phyloP scores from a whole-genome alignment of 345 rosid species.

The Gossypium australe region DNA sequence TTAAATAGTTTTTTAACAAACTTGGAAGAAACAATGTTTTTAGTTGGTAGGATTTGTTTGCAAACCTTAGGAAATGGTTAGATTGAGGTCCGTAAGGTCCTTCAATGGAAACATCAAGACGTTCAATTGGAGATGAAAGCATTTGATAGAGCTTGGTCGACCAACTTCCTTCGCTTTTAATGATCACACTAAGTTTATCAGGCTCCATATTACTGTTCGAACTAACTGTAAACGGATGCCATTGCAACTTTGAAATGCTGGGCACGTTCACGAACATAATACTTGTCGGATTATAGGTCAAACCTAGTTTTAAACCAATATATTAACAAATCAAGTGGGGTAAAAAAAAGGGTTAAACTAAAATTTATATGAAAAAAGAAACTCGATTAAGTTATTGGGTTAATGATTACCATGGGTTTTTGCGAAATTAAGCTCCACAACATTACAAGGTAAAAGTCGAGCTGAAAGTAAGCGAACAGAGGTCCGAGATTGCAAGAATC shows the following conservation, averaged over 20 bases:
- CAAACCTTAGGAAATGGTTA: conserved; percentile 59
- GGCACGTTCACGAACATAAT: conserved; percentile 70
- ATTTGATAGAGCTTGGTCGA: conserved; percentile 54
- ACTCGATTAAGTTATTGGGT: background rate
- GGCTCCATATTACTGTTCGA: conserved; percentile 67
- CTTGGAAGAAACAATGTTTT: too few relatives aligned
- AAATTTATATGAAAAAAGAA: background rate
- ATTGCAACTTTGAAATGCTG: conserved; percentile 64
- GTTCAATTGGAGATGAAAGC: conserved; percentile 54
- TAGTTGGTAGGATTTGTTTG: background rate
- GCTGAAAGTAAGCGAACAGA: conserved; percentile 41
- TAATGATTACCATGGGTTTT: conserved; percentile 19
- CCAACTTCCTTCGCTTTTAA: conserved; percentile 81
- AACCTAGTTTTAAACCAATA: conserved; percentile 27
- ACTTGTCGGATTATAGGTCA: conserved; percentile 66
- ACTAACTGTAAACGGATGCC: conserved; percentile 88
- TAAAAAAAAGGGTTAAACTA: background rate
- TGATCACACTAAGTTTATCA: conserved; percentile 56
- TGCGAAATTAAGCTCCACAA: conserved; percentile 51
- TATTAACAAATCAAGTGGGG: background rate
- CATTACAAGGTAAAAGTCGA: conserved; percentile 41
- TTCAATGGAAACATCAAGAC: conserved; percentile 57
- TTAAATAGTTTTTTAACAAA: background rate
- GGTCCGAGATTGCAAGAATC: conserved; percentile 55
- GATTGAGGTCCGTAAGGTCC: conserved; percentile 92